phyloP scores from a whole-genome alignment of 441 rosid species.

The Corymbia calophylla region DNA sequence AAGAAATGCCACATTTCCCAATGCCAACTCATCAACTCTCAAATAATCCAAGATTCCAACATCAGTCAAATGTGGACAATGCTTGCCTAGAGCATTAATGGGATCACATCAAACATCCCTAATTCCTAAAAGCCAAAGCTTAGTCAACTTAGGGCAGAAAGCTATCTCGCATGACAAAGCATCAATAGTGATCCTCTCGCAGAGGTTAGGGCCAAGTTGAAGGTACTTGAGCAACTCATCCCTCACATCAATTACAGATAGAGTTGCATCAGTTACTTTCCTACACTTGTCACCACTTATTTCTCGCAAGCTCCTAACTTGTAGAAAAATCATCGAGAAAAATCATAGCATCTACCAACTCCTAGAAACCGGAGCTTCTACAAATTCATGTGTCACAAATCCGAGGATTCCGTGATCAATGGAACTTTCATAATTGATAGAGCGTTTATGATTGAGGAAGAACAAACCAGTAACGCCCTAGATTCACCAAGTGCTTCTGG shows the following conservation, averaged over 20 bases:
- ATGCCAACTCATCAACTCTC: conserved; percentile 66
- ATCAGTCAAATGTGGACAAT: no score
- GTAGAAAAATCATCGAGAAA: conserved; percentile 18
- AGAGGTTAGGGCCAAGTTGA: conserved; percentile 66
- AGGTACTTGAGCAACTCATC: conserved; percentile 22
- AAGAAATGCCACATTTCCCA: conserved; percentile 46
- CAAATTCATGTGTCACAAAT: conserved; percentile 20
- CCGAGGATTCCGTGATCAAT: no score
- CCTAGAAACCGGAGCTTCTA: conserved; percentile 72
- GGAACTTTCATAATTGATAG: no score
- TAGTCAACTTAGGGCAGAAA: no score
- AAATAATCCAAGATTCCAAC: conserved; percentile 16
- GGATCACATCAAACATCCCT: no score
- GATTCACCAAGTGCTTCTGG: no score
- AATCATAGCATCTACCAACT: conserved; percentile 78
- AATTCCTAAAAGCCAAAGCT: no score
- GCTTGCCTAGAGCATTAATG: no score
- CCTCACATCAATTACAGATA: conserved; percentile 68
- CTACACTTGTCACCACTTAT: conserved; percentile 83
- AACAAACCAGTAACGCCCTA: no score
- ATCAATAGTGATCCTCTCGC: conserved; percentile 87
- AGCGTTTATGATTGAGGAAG: no score
- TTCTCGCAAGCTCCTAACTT: conserved; percentile 55
- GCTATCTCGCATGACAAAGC: conserved; percentile 73
- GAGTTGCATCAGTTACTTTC: conserved; percentile 79